A percentile compares a stretch with the other conserved stretches of the same genome.
phyloP scores from a whole-genome alignment of 192 early-diverging fungal genomes.

The Lobulomyces angularis region DNA sequence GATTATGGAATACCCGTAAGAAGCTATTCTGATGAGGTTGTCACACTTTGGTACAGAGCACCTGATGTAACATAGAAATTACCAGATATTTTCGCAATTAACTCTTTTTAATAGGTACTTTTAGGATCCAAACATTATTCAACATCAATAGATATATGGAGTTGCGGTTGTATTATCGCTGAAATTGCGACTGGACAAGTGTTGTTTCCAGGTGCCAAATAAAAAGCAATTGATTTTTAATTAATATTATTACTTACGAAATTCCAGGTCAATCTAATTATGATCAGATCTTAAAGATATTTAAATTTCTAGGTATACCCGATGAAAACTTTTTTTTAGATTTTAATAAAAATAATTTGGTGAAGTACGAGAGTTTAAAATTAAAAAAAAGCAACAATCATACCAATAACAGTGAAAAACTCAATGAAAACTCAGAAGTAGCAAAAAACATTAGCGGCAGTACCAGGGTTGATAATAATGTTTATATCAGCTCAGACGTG shows the following conservation, averaged over 20 bases:
- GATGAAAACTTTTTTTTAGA: constrained; percentile 35
- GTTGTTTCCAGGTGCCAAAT: constrained; percentile 70
- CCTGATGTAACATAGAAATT: constrained; percentile 57
- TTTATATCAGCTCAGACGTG: too few relatives aligned
- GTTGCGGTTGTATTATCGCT: constrained; percentile 96
- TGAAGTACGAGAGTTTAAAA: too few relatives aligned
- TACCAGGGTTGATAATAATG: too few relatives aligned
- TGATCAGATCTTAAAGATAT: constrained; percentile 82
- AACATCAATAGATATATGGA: constrained; percentile 97
- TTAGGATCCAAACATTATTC: constrained; percentile 89
- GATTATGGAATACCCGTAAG: constrained; percentile 96
- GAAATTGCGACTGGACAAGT: constrained; percentile 73
- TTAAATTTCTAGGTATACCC: constrained; percentile 73
- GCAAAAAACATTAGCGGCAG: too few relatives aligned
- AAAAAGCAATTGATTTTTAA: constrained; percentile 69
- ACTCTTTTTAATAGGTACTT: constrained; percentile 24
- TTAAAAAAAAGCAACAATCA: too few relatives aligned
- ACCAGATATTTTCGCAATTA: too few relatives aligned
- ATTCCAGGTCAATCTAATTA: constrained; percentile 76
- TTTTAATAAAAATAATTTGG: too few relatives aligned
- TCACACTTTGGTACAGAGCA: constrained; percentile 96
- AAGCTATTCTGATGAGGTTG: constrained; percentile 96
- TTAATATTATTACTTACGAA: constrained; percentile 68
- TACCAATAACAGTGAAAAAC: too few relatives aligned
- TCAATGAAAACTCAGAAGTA: too few relatives aligned